Evolutionary conservation across 73 alveolate genomes (phyloP), one percentile per base, ranked within the genome.

Genomic region (Tetrahymena elliotti): DNA sequence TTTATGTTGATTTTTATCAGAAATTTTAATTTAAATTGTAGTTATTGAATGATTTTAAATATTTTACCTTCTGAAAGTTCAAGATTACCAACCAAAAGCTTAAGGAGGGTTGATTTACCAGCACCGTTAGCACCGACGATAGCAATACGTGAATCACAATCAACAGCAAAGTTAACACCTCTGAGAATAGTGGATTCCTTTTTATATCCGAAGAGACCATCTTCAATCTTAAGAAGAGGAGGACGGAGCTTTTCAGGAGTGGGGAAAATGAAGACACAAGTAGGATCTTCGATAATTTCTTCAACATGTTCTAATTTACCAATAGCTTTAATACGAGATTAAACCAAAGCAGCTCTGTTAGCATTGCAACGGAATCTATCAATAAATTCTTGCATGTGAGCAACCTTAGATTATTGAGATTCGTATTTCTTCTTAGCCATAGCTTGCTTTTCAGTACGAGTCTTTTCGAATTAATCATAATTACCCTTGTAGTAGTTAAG

Each of bases 101-200:
- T 99, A 96, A 99, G 97, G 93, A 99, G 98, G 5, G 99, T 99
- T 88, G 99, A 98, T 97, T 99, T 99, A 93, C 99, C 99, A 47
- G 99, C 99, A 38, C 99, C 99, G 95, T 99, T 99, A 12, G 99
- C 99, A n/a, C 99, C 99, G 37, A 99, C 99, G 96, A 99, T 97
- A 54, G 99, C 99, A 38, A 99, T 98, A 93, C 99, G 96, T 68
- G 99, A 98, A n/a, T 98, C 99, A 99, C 98, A 96, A 98, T 99
- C 99, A 47, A 99, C 98, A 94, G 98, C 98, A 95, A 99, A 95
- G 97, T 98, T 98, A 54, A 99, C 98, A 93, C 98, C 98, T 93
- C 97, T 98, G 27, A 98, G 97, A 83, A 99, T 96, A 24, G 95
- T 95, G 93, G 96, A 97, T 18, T 97, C 99, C 36, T 94, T 96